Percentiles rank a stretch among this genome's conserved stretches.
Evolutionary conservation across 106 monocot genomes (phyloP).

Genomic region (Dioscorea zingiberensis): DNA sequence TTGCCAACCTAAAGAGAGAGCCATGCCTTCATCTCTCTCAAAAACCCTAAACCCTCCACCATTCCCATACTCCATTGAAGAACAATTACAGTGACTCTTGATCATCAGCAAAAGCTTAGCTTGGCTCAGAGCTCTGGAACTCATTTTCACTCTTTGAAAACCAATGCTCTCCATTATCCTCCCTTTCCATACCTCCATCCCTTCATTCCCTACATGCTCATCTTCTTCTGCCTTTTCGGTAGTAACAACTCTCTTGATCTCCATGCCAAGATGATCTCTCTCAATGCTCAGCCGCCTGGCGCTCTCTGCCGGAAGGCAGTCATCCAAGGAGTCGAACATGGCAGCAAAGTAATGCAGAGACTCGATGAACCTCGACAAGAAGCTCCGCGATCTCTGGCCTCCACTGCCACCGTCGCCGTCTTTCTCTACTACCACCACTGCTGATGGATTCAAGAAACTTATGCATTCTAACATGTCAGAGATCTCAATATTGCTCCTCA

Average conservation of each 20-base stretch:
- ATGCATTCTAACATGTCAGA: constrained; percentile 14
- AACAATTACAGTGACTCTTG: constrained; percentile 30
- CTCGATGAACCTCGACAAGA: constrained; percentile 28
- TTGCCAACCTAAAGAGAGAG: constrained; percentile 37
- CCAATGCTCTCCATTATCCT: constrained; percentile 32
- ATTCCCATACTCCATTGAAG: constrained; percentile 15
- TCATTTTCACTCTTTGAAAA: constrained; percentile 26
- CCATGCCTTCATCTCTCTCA: constrained; percentile 33
- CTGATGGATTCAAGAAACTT: constrained; percentile 33
- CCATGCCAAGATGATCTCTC: constrained; percentile 41
- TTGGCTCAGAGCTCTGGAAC: constrained; percentile 55
- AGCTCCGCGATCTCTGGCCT: constrained; percentile 7
- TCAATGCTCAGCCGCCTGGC: constrained; percentile 44
- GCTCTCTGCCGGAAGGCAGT: constrained; percentile 46
- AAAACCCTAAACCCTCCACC: constrained; percentile 26
- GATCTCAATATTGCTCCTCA: constrained; percentile 17
- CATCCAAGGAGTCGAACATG: constrained; percentile 51
- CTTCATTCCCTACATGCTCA: constrained; percentile 1
- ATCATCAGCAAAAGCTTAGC: constrained; percentile 62
- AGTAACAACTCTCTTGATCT: constrained; percentile 32
- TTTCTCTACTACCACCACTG: constrained; percentile 43
- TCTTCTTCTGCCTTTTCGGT: not conserved
- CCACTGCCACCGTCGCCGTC: constrained; percentile 15
- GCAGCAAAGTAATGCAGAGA: constrained; percentile 40
- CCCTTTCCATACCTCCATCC: constrained; percentile 31